Evolutionary conservation across 352 stramenopile genomes (phyloP), one percentile per base, ranked within the genome.

Genomic region (Bremia lactucae): DNA sequence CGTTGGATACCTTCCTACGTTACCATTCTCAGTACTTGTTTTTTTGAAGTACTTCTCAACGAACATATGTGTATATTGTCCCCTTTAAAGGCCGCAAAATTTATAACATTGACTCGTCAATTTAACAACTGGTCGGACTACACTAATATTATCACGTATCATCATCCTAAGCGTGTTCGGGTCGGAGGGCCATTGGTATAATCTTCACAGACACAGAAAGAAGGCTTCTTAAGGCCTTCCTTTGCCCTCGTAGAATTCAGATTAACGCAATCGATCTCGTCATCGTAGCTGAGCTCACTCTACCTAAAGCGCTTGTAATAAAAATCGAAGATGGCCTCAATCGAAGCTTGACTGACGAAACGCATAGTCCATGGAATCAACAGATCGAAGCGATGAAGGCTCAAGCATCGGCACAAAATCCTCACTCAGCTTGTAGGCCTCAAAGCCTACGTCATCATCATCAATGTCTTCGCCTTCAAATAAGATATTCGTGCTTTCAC

Each of bases 341-440:
- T 55, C 47, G 47, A 60, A 67, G 55, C 48, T 60, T 47, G 53
- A 63, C 42, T 40, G 33, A 37, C 49, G 58, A 39, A 63, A 49
- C 3, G 65, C 56, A 28, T 61, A 68, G 59, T 81, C 69, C 10
- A 81, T 50, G 15, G 51, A 59, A 42, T 71, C 64, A 29, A 75
- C 46, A 23, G 64, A 65, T 21, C 45, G 31, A 8, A 52, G 62
- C 28, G 42, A 66, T 2, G 41, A 47, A n/a, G 66, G 57, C 59
- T 81, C 69, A 34, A 81, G 57, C 41, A 81, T 74, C 18, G 69
- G 69, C 33, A 81, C 59, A 29, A 69, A 65, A 13, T 81, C 69
- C n/a, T 68, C 55, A 28, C 41, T 60, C 49, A 55, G 46, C 46
- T 67, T 63, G 46, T 52, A 46, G 9, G 47, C 39, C 25, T 34